Evolutionary conservation across 2,329 filamentous ascomycete genomes (phyloP).

Genomic region (Colletotrichum neosansevieriae): DNA sequence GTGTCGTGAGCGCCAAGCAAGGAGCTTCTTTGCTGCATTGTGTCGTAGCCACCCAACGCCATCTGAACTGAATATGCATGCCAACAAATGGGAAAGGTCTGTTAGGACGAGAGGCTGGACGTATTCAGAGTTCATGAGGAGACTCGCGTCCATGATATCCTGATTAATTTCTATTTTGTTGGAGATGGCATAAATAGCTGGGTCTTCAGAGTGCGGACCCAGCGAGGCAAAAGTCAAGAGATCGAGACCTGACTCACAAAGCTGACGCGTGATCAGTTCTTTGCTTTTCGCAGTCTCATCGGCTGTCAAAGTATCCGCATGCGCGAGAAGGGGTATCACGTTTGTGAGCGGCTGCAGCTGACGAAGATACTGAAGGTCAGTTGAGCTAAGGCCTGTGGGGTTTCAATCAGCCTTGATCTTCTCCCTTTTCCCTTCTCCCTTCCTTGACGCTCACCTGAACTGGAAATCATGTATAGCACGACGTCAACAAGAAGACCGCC

Average conservation of each 20-base stretch:
- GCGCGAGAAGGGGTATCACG: slow-evolving; percentile 84
- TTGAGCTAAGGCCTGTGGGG: slow-evolving; percentile 49
- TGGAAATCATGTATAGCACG: slow-evolving; percentile 83
- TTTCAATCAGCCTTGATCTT: slow-evolving; percentile 46
- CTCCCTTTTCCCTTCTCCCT: too few relatives aligned
- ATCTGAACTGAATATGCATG: slow-evolving; percentile 80
- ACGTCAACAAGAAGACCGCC: slow-evolving; percentile 88
- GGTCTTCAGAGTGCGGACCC: slow-evolving; percentile 44
- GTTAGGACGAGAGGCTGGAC: slow-evolving; percentile 82
- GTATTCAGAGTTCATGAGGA: slow-evolving; percentile 94
- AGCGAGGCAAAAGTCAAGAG: slow-evolving; percentile 74
- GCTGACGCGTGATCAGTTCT: slow-evolving; percentile 65
- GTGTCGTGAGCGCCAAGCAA: slow-evolving; percentile 70
- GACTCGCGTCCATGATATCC: slow-evolving; percentile 90
- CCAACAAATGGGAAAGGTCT: slow-evolving; percentile 78
- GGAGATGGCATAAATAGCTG: slow-evolving; percentile 79
- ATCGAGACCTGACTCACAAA: slow-evolving; percentile 69
- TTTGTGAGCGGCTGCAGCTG: slow-evolving; percentile 81
- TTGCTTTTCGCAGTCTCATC: slow-evolving; percentile 72
- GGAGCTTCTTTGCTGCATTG: slow-evolving; percentile 82
- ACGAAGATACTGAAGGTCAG: slow-evolving; percentile 78
- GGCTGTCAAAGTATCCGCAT: slow-evolving; percentile 75
- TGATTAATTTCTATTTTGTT: slow-evolving; percentile 77
- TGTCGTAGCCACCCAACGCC: slow-evolving; percentile 87
- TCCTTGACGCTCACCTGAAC: slow-evolving; percentile 70